These are phyloP conservation scores for Alternaria arbusti DNA, from an alignment of 2,329 filamentous ascomycete species.

Conservation along the genomic window DNA sequence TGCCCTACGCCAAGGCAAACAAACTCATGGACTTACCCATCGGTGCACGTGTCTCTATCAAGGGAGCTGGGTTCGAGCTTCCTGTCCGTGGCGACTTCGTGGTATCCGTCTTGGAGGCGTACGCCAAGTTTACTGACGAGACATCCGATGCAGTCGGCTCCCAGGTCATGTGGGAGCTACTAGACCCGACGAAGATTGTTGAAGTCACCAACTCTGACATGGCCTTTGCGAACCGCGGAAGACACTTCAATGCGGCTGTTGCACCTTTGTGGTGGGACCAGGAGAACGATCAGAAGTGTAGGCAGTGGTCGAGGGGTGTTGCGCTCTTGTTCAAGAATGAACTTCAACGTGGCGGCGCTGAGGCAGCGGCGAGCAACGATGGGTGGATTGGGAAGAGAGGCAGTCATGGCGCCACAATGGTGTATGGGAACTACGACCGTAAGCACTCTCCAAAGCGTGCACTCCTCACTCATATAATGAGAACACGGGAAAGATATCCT, in stretches of 20 bases:
- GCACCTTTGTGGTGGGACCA: conserved; percentile 6
- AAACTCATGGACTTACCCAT: conserved; percentile 5
- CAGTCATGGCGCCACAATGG: conserved; percentile 9
- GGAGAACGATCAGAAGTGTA: conserved; percentile 4
- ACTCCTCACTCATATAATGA: background rate
- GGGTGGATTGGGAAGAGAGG: conserved; percentile 12
- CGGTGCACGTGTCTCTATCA: conserved; percentile 5
- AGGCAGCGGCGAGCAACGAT: conserved; percentile 1
- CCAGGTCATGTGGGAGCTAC: conserved; percentile 12
- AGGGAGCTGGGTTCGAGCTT: conserved; percentile 9
- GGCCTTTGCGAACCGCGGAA: conserved; percentile 12
- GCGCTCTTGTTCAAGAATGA: conserved; percentile 8
- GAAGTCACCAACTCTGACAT: conserved; percentile 7
- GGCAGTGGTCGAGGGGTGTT: conserved; percentile 13
- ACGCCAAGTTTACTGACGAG: conserved; percentile 4
- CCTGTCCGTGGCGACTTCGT: conserved; percentile 9
- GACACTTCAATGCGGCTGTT: conserved; percentile 10
- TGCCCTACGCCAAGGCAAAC: conserved; percentile 5
- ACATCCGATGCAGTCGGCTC: background rate
- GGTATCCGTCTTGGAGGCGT: background rate
- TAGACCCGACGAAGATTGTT: conserved; percentile 9
- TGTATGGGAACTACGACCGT: conserved; percentile 16
- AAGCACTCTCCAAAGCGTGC: background rate
- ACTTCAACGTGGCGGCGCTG: conserved; percentile 5
- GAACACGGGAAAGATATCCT: background rate